Evolutionary conservation across 2,329 filamentous ascomycete species (phyloP), one percentile per base, ranked within the genome.

Genomic region (Fusarium protoensiforme): DNA sequence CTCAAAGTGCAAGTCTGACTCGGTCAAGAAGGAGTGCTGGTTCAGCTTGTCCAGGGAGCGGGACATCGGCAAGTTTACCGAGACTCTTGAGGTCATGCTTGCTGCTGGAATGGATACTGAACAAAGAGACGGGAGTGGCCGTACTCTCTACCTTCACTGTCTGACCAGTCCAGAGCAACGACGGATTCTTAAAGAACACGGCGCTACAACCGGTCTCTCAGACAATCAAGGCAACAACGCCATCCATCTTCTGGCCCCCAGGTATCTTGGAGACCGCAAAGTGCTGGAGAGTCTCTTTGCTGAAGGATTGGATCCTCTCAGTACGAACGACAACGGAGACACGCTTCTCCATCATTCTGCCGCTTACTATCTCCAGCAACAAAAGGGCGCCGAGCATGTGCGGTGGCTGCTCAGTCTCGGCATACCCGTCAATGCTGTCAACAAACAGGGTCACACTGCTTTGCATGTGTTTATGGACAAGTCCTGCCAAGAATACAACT

Each of bases 301-400:
- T 2, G 38, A 61, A 1, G 75, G 75, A 0, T 9, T 64, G 7
- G 66, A 74, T 33, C 75, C 75, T 14, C 58, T 76, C 4, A 35
- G 31, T 2, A 67, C n/a, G 4, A 76, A 75, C 24, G 10, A 69
- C 8, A 54, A 71, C 2, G 64, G 71, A 18, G 57, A 73, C 3
- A 76, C 69, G 0, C 18, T 77, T 11, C 65, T 77, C 1, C 75
- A 77, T 38, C 41, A 59, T 31, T 22, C 61, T 10, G 68, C 73
- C 7, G 11, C 35, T 2, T 27, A 33, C 24, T 74, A 68, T 36
- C 3, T 18, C 8, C 9, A 7, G 4, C 46, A n/a, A 0, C 4
- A 1, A 16, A 13, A 46, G 3, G 7, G 13, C 5, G 65, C 51
- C 1, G n/a, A 57, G 1, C 14, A 61, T 14, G 53, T 72, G 2